Evolutionary conservation across 1,284 basidiomycete species (phyloP).

Genomic region (Tilletiopsis washingtonensis): DNA sequence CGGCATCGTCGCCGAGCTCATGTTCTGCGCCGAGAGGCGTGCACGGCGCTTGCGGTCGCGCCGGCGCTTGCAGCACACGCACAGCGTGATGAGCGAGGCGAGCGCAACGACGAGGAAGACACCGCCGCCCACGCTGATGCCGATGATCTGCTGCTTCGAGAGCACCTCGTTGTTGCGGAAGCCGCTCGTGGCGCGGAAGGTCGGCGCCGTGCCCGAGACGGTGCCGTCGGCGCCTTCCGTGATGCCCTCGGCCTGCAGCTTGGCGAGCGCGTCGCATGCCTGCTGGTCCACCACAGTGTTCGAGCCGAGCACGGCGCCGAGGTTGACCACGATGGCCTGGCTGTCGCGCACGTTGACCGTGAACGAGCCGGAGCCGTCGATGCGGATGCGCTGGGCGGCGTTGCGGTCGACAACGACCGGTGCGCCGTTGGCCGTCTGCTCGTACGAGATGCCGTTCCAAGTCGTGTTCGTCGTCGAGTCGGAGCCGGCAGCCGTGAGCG

Average conservation of each 20-base stretch:
- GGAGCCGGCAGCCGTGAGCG: constrained; percentile 17
- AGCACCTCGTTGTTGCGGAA: constrained; percentile 8
- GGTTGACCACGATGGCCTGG: constrained; percentile 23
- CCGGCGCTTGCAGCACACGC: not conserved
- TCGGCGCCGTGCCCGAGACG: constrained; percentile 11
- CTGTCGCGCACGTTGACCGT: constrained; percentile 26
- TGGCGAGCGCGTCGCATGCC: constrained; percentile 1
- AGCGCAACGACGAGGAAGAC: not conserved
- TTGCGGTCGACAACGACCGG: constrained; percentile 12
- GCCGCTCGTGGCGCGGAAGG: constrained; percentile 26
- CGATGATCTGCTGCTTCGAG: constrained; percentile 1
- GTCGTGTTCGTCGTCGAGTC: constrained; percentile 20
- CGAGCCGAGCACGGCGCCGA: constrained; percentile 17
- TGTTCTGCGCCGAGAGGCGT: too few relatives aligned
- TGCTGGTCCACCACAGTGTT: constrained; percentile 9
- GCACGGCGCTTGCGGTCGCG: not conserved
- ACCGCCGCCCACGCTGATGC: constrained; percentile 4
- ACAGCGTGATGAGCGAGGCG: not conserved
- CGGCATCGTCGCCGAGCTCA: too few relatives aligned
- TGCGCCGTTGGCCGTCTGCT: constrained; percentile 13
- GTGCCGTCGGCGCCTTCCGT: not conserved
- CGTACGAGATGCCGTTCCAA: constrained; percentile 36
- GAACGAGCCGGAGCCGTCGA: constrained; percentile 14
- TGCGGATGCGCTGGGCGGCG: not conserved
- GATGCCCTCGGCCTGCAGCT: not conserved